Evolutionary conservation across 2,329 filamentous ascomycete genomes (phyloP).

Genomic region (Nothomitra cinnamomea): DNA sequence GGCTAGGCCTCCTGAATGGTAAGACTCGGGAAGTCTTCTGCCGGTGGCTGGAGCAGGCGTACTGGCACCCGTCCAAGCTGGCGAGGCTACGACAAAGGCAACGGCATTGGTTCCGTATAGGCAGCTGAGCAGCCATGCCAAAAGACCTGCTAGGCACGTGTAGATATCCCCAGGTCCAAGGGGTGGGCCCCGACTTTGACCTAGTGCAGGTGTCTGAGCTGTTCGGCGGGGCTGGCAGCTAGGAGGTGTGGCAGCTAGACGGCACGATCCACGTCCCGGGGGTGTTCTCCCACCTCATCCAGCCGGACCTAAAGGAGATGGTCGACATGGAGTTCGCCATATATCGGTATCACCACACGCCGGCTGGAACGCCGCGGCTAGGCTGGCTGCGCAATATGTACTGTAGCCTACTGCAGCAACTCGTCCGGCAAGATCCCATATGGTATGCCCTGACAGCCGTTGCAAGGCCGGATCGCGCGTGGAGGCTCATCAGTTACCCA

Average conservation of each 20-base stretch:
- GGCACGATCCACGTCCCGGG: background rate
- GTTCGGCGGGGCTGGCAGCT: background rate
- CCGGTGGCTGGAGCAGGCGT: too few species aligned
- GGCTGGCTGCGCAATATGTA: constrained; percentile 4
- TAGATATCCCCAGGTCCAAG: too few species aligned
- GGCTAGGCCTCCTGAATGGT: too few species aligned
- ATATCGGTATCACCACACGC: background rate
- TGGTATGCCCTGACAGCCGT: constrained; percentile 6
- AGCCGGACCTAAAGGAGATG: background rate
- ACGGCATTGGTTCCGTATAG: too few species aligned
- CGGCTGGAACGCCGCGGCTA: background rate
- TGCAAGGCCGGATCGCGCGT: constrained; percentile 4
- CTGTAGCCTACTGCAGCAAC: constrained; percentile 5
- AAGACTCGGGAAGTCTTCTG: too few species aligned
- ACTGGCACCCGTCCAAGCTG: too few species aligned
- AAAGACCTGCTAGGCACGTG: too few species aligned
- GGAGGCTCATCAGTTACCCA: constrained; percentile 7
- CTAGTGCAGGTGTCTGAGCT: background rate
- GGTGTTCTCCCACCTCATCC: background rate
- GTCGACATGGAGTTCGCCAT: too few species aligned
- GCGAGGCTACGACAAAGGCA: too few species aligned
- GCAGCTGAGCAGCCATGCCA: too few species aligned
- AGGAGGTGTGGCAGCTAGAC: background rate
- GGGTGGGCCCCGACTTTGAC: too few species aligned
- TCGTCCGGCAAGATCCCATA: constrained; percentile 5